Conservation (phyloP, 2,329 filamentous ascomycete genomes). For the Ascochyta koolunga region DNA sequence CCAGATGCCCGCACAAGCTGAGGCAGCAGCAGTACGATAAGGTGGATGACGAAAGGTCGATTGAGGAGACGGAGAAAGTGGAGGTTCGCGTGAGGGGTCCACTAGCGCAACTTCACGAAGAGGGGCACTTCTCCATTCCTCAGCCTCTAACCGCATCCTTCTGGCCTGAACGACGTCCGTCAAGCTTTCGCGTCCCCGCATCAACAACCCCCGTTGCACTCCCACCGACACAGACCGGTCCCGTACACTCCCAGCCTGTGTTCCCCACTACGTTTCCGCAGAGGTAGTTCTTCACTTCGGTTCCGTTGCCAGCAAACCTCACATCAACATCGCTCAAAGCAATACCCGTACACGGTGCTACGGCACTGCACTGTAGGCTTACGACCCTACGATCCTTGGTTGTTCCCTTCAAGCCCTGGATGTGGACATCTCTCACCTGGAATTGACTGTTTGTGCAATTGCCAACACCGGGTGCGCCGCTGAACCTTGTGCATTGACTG, state of each 20-base stretch:
- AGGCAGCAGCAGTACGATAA: not conserved
- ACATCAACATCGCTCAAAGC: constrained; percentile 22
- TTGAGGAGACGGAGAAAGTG: constrained; percentile 14
- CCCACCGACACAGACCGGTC: constrained; percentile 26
- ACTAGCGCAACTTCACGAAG: constrained; percentile 5
- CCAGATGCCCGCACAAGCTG: not conserved
- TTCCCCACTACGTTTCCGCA: constrained; percentile 27
- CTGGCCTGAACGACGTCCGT: not conserved
- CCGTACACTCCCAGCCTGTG: constrained; percentile 29
- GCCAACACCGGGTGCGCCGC: constrained; percentile 35
- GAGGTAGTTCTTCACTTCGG: constrained; percentile 18
- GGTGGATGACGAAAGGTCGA: constrained; percentile 7
- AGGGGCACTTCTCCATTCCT: not conserved
- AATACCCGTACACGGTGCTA: constrained; percentile 32
- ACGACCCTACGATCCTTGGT: constrained; percentile 22
- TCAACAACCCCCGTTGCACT: constrained; percentile 28
- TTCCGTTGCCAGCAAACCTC: constrained; percentile 22
- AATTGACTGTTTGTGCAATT: constrained; percentile 52
- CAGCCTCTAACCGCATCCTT: not conserved
- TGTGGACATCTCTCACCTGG: constrained; percentile 45
- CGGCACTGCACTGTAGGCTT: constrained; percentile 38
- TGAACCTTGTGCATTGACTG: constrained; percentile 51
- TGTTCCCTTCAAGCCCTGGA: constrained; percentile 41
- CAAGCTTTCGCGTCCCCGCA: constrained; percentile 5
- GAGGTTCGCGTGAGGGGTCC: constrained; percentile 13